These are phyloP conservation scores for Candida argentea DNA, from an alignment of 805 yeast genomes.

Conservation along the genomic window DNA sequence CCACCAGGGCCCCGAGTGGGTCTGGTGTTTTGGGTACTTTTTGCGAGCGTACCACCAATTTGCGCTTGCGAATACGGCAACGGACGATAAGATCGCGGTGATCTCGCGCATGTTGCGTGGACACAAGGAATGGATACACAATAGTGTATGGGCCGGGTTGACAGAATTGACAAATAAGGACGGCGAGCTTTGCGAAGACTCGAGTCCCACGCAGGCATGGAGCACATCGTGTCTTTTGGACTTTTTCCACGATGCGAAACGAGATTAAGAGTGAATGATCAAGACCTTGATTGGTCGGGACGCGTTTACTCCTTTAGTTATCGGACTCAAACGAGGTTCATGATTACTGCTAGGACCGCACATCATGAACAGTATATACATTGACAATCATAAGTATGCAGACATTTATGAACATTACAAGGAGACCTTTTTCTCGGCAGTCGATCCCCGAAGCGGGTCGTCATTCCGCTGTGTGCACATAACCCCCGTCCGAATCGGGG, in stretches of 20 bases:
- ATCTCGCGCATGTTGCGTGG: slow-evolving; percentile 51
- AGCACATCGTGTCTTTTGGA: slow-evolving; percentile 81
- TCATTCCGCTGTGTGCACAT: too few species aligned
- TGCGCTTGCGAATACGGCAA: slow-evolving; percentile 26
- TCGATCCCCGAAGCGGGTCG: too few species aligned
- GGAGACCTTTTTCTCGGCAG: too few species aligned
- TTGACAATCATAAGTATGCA: too few species aligned
- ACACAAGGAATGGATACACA: slow-evolving; percentile 59
- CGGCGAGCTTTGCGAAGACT: slow-evolving; percentile 73
- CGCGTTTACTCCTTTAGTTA: slow-evolving; percentile 1
- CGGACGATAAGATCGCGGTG: slow-evolving; percentile 45
- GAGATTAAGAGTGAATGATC: slow-evolving; percentile 1
- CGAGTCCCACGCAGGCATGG: slow-evolving; percentile 98
- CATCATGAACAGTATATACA: too few species aligned
- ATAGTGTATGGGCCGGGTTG: slow-evolving; percentile 88
- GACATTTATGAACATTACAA: too few species aligned
- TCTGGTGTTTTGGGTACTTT: slow-evolving; percentile 84
- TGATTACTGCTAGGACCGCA: too few species aligned
- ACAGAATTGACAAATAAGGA: slow-evolving; percentile 87
- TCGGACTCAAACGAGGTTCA: too few species aligned
- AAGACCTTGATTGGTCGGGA: background rate
- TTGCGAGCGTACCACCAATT: slow-evolving; percentile 63
- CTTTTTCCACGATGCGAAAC: slow-evolving; percentile 56
- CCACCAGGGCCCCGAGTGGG: slow-evolving; percentile 99
- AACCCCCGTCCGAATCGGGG: too few species aligned